Percentiles rank a stretch among this genome's conserved stretches.
phyloP scores from a whole-genome alignment of 768 basidiomycete genomes.

The Kwoniella dejecticola region DNA sequence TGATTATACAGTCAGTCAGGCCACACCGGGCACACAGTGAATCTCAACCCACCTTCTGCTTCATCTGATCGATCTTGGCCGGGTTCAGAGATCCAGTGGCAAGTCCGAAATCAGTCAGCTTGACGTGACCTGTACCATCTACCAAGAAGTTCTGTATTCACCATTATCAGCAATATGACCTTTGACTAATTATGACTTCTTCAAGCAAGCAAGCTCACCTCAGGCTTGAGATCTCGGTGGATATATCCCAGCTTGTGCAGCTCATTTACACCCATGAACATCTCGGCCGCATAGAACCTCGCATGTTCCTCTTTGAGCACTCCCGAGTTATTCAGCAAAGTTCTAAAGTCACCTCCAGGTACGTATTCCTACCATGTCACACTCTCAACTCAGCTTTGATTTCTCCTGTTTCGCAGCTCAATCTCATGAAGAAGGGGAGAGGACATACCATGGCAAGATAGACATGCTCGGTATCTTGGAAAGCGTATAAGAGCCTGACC shows the following conservation, averaged over 20 bases:
- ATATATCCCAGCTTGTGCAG: constrained; percentile 97
- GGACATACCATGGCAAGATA: constrained; percentile 82
- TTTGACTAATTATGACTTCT: neutral
- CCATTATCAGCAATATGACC: too few relatives aligned
- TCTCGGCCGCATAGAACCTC: constrained; percentile 93
- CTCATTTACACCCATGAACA: constrained; percentile 93
- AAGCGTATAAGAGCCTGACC: constrained; percentile 89
- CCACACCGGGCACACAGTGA: too few relatives aligned
- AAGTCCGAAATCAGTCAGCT: constrained; percentile 86
- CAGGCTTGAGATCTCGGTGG: constrained; percentile 96
- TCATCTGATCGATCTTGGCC: constrained; percentile 87
- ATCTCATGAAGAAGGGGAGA: neutral
- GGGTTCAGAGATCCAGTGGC: constrained; percentile 96
- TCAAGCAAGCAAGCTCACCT: constrained; percentile 61
- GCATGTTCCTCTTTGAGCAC: constrained; percentile 97
- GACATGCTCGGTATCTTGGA: constrained; percentile 86
- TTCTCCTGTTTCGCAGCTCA: neutral
- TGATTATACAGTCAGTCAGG: neutral
- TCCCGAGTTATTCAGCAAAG: constrained; percentile 94
- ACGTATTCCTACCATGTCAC: constrained; percentile 76
- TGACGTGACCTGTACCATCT: constrained; percentile 93
- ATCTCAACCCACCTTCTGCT: constrained; percentile 72
- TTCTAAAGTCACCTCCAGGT: constrained; percentile 96
- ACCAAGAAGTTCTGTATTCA: constrained; percentile 84
- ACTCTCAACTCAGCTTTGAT: constrained; percentile 4